phyloP scores from a whole-genome alignment of 768 basidiomycete genomes.

The Amanita phalloides region DNA sequence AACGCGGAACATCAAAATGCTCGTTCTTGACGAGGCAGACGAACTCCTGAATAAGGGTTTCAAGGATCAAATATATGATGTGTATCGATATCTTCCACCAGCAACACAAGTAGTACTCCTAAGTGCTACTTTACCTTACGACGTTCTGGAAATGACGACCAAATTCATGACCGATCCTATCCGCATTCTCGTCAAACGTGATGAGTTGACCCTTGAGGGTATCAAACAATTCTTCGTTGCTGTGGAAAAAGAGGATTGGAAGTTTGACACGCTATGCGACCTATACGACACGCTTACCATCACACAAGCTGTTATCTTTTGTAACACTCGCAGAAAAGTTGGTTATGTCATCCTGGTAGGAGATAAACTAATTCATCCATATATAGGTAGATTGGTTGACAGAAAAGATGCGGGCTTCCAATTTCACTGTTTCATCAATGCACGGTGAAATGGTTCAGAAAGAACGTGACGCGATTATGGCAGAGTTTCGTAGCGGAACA shows the following conservation, averaged over 20 bases:
- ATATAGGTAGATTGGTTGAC: constrained; percentile 92
- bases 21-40: constrained; percentile 91
- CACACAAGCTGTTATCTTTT: constrained; percentile 98
- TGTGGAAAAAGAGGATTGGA: constrained; percentile 99
- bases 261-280: constrained; percentile 96
- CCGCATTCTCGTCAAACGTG: constrained; percentile 97
- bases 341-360: constrained; percentile 10
- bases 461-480: constrained; percentile 94
- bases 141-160: constrained; percentile 97
- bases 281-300: constrained; percentile 98
- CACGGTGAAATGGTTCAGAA: constrained; percentile 96
- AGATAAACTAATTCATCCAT: constrained; percentile 5
- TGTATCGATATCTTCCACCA: constrained; percentile 94
- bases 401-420: constrained; percentile 97
- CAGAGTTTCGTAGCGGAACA: constrained; percentile 88
- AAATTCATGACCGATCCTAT: constrained; percentile 99
- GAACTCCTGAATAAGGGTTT: constrained; percentile 96
- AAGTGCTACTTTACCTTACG: constrained; percentile 92
- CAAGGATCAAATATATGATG: constrained; percentile 99
- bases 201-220: constrained; percentile 93
- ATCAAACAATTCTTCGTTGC: constrained; percentile 98
- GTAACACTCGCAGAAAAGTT: constrained; percentile 95
- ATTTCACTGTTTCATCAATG: constrained; percentile 96
- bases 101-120: constrained; percentile 96
- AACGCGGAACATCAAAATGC: constrained; percentile 97